A percentile compares a stretch with the other conserved stretches of the same genome.
Evolutionary conservation across 306 rosid species (phyloP).

Genomic region (Crotalaria pallida): DNA sequence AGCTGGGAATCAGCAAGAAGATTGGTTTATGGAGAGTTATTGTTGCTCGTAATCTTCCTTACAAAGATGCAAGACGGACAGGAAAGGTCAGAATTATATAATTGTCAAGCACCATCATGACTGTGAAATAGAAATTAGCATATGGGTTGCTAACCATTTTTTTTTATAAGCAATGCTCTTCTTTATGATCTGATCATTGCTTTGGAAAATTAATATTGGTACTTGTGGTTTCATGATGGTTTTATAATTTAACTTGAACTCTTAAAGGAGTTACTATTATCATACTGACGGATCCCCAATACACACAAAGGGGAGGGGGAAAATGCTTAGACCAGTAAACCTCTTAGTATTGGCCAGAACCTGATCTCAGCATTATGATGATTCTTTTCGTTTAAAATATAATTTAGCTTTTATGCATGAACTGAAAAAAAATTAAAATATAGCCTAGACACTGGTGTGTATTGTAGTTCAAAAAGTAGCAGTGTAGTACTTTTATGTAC

Average conservation of each 20-base stretch:
- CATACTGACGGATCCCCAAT: background rate
- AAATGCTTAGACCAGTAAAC: constrained; percentile 5
- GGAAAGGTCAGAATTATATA: constrained; percentile 64
- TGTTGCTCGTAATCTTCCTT: constrained; percentile 73
- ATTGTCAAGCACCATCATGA: background rate
- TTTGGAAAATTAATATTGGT: background rate
- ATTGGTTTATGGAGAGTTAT: constrained; percentile 79
- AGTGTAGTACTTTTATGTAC: background rate
- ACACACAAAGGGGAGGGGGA: background rate
- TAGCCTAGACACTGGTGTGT: background rate
- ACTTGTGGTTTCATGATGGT: background rate
- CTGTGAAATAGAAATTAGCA: constrained; percentile 11
- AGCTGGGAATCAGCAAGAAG: constrained; percentile 50
- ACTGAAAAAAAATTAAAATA: background rate
- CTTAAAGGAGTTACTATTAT: background rate
- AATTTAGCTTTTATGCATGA: background rate
- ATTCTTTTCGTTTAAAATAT: constrained; percentile 9
- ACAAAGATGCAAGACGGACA: constrained; percentile 69
- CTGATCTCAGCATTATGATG: background rate
- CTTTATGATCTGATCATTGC: constrained; percentile 3
- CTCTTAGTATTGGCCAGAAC: constrained; percentile 6
- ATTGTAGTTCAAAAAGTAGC: constrained; percentile 3
- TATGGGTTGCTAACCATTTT: constrained; percentile 2
- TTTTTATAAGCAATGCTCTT: background rate
- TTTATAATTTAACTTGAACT: background rate